phyloP scores from a whole-genome alignment of 768 basidiomycete species.

The Russula earlei region DNA sequence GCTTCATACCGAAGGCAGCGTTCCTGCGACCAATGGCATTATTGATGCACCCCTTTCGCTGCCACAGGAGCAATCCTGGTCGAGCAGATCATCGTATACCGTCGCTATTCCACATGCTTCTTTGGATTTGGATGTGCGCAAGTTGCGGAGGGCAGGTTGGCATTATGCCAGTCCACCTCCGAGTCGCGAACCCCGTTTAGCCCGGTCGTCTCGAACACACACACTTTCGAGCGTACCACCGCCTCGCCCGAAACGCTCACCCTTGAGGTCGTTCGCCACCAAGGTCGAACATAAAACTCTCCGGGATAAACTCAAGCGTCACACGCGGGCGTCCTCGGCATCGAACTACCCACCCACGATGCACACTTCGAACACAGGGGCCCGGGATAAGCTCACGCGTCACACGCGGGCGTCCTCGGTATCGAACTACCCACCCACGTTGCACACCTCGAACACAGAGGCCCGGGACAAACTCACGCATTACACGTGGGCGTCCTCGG shows the following conservation, averaged over 20 bases:
- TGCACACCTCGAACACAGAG: not conserved
- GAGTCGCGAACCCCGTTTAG: constrained; percentile 16
- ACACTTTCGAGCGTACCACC: constrained; percentile 23
- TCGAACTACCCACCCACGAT: constrained; percentile 22
- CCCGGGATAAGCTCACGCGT: too few relatives aligned
- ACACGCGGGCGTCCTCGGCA: constrained; percentile 18
- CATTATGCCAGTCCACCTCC: constrained; percentile 18
- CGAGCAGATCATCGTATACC: constrained; percentile 1
- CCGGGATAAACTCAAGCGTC: not conserved
- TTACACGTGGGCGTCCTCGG: constrained; percentile 17
- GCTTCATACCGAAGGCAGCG: not conserved
- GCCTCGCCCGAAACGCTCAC: constrained; percentile 20
- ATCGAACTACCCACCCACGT: too few relatives aligned
- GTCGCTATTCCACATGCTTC: constrained; percentile 5
- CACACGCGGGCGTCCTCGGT: too few relatives aligned
- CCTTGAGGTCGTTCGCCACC: constrained; percentile 1
- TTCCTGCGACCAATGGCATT: not conserved
- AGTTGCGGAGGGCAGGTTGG: not conserved
- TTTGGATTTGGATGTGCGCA: not conserved
- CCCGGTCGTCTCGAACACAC: constrained; percentile 1
- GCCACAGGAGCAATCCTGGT: not conserved
- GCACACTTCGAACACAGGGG: constrained; percentile 2
- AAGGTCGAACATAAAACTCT: not conserved
- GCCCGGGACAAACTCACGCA: not conserved
- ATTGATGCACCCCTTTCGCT: not conserved